Percentiles rank a stretch among this genome's conserved stretches.
phyloP scores from a whole-genome alignment of 495 filamentous ascomycete genomes.

The Lophium mytilinum region DNA sequence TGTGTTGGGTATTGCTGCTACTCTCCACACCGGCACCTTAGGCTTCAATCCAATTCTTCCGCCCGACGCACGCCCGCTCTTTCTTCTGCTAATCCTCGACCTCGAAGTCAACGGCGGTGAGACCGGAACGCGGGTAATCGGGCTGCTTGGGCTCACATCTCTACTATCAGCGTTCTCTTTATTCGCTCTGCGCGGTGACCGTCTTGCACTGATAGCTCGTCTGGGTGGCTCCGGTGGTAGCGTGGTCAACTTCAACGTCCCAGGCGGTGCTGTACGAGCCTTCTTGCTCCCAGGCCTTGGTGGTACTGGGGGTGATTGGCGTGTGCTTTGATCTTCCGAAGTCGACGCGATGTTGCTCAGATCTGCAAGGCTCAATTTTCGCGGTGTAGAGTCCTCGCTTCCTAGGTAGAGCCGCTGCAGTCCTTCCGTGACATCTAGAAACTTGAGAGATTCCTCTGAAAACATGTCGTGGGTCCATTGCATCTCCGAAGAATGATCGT shows the following conservation, averaged over 20 bases:
- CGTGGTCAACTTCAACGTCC: neutral
- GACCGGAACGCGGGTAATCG: neutral
- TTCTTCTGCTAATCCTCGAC: slow-evolving; percentile 9
- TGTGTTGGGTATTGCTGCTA: neutral
- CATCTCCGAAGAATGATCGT: too few relatives aligned
- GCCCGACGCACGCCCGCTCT: neutral
- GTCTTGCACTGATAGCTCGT: neutral
- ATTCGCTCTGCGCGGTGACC: too few relatives aligned
- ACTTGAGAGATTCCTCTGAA: too few relatives aligned
- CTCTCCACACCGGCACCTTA: slow-evolving; percentile 5
- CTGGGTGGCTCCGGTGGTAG: neutral
- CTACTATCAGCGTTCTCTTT: neutral
- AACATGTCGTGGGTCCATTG: too few relatives aligned
- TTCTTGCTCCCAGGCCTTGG: neutral
- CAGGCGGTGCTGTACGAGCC: neutral
- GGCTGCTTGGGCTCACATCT: neutral
- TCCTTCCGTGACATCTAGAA: neutral
- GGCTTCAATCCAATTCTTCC: slow-evolving; percentile 8
- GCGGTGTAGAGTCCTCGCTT: neutral
- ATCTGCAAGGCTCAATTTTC: neutral
- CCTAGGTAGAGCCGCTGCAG: neutral
- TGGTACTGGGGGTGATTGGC: neutral
- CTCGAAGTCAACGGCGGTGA: neutral
- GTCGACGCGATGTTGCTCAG: neutral
- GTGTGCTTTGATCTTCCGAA: neutral